phyloP scores from a whole-genome alignment of 768 basidiomycete genomes.

The Boletus rufocinnamomeus region DNA sequence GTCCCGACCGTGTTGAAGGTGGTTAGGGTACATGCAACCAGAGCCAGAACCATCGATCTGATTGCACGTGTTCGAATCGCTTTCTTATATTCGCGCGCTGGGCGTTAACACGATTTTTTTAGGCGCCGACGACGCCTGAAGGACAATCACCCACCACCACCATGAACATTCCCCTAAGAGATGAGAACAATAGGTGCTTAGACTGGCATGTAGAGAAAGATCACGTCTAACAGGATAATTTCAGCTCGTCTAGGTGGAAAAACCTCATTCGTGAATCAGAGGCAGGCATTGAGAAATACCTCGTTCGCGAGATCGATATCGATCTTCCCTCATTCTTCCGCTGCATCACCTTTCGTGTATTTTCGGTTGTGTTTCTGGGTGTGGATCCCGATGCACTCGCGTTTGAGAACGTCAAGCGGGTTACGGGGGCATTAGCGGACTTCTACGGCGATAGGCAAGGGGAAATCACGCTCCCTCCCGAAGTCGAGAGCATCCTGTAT shows the following conservation, averaged over 20 bases:
- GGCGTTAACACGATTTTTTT: conserved; percentile 9
- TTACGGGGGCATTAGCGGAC: conserved; percentile 45
- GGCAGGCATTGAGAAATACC: conserved; percentile 11
- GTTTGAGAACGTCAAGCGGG: conserved; percentile 35
- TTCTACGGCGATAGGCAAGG: conserved; percentile 39
- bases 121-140: conserved; percentile 10
- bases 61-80: conserved; percentile 19
- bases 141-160: conserved; percentile 5
- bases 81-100: background rate
- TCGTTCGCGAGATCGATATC: conserved; percentile 13
- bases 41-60: conserved; percentile 1
- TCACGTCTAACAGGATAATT: conserved; percentile 5
- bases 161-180: conserved; percentile 10
- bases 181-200: conserved; percentile 21
- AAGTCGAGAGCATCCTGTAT: conserved; percentile 40
- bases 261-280: conserved; percentile 16
- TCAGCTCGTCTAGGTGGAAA: conserved; percentile 17
- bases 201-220: background rate
- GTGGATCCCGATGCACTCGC: conserved; percentile 26
- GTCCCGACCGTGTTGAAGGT: background rate
- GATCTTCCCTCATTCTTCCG: conserved; percentile 46
- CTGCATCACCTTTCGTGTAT: conserved; percentile 43
- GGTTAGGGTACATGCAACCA: background rate
- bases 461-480: conserved; percentile 30
- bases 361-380: conserved; percentile 45